Percentiles rank a stretch among this genome's conserved stretches.
Conservation (phyloP, 345 rosid genomes). For the Anacardium occidentale region DNA sequence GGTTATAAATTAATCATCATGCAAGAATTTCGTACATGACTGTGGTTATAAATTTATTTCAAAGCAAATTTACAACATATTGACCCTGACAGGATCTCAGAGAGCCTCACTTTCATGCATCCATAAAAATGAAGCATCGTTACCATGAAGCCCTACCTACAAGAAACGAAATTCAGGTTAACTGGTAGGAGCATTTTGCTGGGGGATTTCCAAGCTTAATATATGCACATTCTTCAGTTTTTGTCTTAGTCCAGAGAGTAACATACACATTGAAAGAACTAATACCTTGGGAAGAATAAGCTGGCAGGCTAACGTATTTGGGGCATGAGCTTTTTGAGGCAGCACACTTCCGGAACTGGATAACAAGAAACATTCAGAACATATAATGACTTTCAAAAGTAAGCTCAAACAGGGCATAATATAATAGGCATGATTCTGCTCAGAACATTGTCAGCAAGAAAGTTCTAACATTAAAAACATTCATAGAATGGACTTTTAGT, state of each 20-base stretch:
- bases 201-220: neutral
- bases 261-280: slow-evolving; percentile 20
- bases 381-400: slow-evolving; percentile 3
- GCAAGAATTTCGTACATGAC: neutral
- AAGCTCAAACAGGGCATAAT: neutral
- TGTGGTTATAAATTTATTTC: neutral
- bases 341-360: slow-evolving; percentile 77
- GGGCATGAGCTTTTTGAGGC: slow-evolving; percentile 66
- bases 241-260: too few relatives aligned
- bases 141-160: slow-evolving; percentile 31
- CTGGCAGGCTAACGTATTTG: slow-evolving; percentile 74
- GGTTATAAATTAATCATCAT: neutral
- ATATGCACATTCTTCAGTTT: neutral
- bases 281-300: slow-evolving; percentile 48
- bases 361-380: slow-evolving; percentile 23
- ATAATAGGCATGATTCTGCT: neutral
- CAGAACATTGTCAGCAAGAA: neutral
- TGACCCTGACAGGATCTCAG: slow-evolving; percentile 11
- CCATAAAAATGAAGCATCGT: slow-evolving; percentile 1
- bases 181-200: neutral
- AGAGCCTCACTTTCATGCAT: slow-evolving; percentile 21
- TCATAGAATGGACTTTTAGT: neutral
- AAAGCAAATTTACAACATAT: neutral
- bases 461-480: neutral
- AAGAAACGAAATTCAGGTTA: neutral